phyloP scores from a whole-genome alignment of 257 asterid genomes.

The Linderniella brevidens region DNA sequence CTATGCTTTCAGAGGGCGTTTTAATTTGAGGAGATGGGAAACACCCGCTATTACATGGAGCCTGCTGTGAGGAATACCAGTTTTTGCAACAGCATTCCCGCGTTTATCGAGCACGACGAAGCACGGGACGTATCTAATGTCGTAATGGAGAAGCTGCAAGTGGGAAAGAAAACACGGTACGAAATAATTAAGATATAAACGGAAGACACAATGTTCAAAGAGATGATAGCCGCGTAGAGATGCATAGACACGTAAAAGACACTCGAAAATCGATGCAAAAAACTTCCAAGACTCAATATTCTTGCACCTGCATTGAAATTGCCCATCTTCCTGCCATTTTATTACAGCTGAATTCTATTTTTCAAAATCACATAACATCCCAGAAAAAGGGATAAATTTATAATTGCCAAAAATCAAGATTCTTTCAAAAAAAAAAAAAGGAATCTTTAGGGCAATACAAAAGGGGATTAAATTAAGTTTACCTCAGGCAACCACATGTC shows the following conservation, averaged over 20 bases:
- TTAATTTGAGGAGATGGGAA: slow-evolving; percentile 63
- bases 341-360: too few relatives aligned
- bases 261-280: background rate
- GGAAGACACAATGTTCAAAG: background rate
- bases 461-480: background rate
- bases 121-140: slow-evolving; percentile 80
- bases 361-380: too few relatives aligned
- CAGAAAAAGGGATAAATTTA: too few relatives aligned
- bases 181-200: slow-evolving; percentile 3
- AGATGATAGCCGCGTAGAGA: background rate
- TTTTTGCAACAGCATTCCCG: slow-evolving; percentile 70
- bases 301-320: too few relatives aligned
- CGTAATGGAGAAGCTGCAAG: slow-evolving; percentile 67
- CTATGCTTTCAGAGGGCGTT: slow-evolving; percentile 18
- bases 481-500: slow-evolving; percentile 85
- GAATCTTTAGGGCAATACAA: too few relatives aligned
- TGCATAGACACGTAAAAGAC: background rate
- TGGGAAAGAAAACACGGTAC: background rate
- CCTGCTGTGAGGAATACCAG: slow-evolving; percentile 63
- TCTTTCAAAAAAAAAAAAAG: background rate
- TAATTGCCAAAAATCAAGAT: too few relatives aligned
- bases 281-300: background rate
- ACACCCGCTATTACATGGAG: slow-evolving; percentile 66
- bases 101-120: slow-evolving; percentile 57
- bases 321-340: too few relatives aligned